These are phyloP conservation scores for Naumovozyma castellii DNA, from an alignment of 805 yeast species.

Conservation along the genomic window DNA sequence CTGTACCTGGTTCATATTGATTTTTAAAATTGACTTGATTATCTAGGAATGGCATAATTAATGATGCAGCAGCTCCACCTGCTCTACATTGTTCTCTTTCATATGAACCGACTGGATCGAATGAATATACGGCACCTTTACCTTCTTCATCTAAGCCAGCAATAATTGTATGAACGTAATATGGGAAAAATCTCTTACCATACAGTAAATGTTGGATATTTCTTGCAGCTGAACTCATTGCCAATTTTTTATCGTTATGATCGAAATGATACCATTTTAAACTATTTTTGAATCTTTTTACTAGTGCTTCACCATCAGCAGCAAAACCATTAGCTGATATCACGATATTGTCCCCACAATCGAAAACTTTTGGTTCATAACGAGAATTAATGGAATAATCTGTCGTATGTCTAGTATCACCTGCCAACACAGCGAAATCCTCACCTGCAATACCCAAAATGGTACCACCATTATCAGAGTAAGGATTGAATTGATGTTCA, in stretches of 20 bases:
- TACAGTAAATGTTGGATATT: conserved; percentile 82
- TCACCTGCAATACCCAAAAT: conserved; percentile 96
- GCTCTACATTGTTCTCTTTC: conserved; percentile 97
- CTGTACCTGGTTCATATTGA: conserved; percentile 72
- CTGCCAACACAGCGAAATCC: conserved; percentile 93
- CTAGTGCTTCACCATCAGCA: conserved; percentile 85
- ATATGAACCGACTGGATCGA: conserved; percentile 96
- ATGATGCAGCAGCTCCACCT: conserved; percentile 93
- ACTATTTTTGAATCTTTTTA: conserved; percentile 54
- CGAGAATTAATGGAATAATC: conserved; percentile 92
- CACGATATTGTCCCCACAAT: conserved; percentile 78
- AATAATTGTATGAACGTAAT: conserved; percentile 87
- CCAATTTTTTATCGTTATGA: conserved; percentile 59
- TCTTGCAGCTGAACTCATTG: conserved; percentile 73
- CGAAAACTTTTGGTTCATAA: conserved; percentile 80
- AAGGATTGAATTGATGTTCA: conserved; percentile 88
- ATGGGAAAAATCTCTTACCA: conserved; percentile 92
- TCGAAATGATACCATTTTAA: conserved; percentile 90
- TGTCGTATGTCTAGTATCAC: conserved; percentile 93
- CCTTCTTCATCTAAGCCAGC: conserved; percentile 87
- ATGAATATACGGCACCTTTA: conserved; percentile 88
- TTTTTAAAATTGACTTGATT: conserved; percentile 94
- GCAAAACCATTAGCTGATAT: conserved; percentile 94
- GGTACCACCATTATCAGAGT: conserved; percentile 94
- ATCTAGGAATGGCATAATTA: conserved; percentile 95